Conservation (phyloP, 257 asterid genomes). For the Paulownia fortunei region DNA sequence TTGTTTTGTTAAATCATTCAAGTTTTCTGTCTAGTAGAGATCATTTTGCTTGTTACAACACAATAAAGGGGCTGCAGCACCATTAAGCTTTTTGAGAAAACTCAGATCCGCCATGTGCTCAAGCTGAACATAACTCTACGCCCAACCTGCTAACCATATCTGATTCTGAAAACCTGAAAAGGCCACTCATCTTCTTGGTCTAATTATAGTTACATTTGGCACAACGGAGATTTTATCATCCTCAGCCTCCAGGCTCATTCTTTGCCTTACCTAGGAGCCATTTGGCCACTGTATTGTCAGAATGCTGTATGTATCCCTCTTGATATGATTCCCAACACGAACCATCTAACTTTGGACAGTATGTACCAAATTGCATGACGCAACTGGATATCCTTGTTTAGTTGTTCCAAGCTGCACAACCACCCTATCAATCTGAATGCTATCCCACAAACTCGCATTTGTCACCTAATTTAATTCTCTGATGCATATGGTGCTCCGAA, state of each 20-base stretch:
- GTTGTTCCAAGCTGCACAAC: neutral
- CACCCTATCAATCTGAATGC: neutral
- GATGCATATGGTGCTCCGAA: neutral
- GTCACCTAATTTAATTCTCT: neutral
- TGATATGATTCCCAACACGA: neutral
- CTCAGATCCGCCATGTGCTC: no score
- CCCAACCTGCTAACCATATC: neutral
- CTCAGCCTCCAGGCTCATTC: neutral
- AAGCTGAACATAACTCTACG: neutral
- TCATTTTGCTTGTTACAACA: neutral
- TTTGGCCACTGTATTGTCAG: no score
- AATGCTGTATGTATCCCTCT: neutral
- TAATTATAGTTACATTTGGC: neutral
- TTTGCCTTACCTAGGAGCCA: neutral
- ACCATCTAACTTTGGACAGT: no score
- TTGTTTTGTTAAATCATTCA: neutral
- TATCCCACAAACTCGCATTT: neutral
- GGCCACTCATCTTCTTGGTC: neutral
- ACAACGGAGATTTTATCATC: no score
- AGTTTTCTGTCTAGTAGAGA: neutral
- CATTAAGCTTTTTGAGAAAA: no score
- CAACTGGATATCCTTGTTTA: neutral
- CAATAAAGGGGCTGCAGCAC: neutral
- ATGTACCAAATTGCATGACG: no score
- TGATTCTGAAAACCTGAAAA: neutral